A percentile compares a stretch with the other conserved stretches of the same genome.
These are phyloP conservation scores for Mortierella hygrophila DNA, from an alignment of 192 early-diverging fungal genomes.

Conservation along the genomic window DNA sequence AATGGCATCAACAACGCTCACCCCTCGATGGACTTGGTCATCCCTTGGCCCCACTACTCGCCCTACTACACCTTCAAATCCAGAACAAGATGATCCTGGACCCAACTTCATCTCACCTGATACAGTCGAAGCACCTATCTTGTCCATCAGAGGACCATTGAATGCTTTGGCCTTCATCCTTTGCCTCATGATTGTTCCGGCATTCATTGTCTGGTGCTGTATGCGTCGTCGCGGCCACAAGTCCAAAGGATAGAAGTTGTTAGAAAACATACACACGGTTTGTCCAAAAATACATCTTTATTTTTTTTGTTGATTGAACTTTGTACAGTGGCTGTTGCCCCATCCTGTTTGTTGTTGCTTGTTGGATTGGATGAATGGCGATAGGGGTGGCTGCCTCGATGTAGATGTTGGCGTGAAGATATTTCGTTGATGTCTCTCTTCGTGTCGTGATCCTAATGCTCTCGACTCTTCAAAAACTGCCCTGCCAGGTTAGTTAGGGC, in stretches of 20 bases:
- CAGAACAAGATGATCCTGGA: slow-evolving; percentile 1
- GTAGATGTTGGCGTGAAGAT: background rate
- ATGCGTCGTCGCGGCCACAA: slow-evolving; percentile 22
- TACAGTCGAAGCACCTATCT: background rate
- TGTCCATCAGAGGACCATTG: slow-evolving; percentile 9
- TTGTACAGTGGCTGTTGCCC: background rate
- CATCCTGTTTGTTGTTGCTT: background rate
- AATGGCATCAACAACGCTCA: background rate
- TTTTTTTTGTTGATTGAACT: slow-evolving; percentile 18
- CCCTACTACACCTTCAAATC: background rate
- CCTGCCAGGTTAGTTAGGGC: slow-evolving; percentile 11
- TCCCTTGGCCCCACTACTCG: background rate
- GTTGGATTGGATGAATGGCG: no score
- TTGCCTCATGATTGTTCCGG: slow-evolving; percentile 38
- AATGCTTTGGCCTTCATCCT: slow-evolving; percentile 8
- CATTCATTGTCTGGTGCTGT: slow-evolving; percentile 47
- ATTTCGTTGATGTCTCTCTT: background rate
- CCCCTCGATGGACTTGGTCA: slow-evolving; percentile 6
- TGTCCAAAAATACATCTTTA: background rate
- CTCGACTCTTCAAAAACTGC: slow-evolving; percentile 27
- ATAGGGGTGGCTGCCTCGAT: background rate
- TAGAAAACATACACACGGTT: no score
- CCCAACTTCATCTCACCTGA: background rate
- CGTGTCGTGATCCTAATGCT: background rate
- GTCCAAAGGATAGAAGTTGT: no score